Conservation (phyloP, 2,329 filamentous ascomycete species). For the Fusarium paranaense region DNA sequence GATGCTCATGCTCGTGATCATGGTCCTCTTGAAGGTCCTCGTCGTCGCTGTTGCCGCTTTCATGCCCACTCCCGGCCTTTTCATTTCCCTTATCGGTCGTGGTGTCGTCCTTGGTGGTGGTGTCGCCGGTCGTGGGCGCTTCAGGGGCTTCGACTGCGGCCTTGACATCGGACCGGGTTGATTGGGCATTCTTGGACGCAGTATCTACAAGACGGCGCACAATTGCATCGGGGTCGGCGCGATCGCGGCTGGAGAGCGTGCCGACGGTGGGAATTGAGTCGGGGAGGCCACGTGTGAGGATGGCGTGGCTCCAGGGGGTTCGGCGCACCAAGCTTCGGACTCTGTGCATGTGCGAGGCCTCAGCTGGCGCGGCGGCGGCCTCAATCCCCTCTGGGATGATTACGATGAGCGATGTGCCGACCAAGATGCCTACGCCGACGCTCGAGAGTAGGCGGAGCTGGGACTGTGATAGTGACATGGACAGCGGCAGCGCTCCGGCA, state of each 20-base stretch:
- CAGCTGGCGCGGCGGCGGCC: slow-evolving; percentile 76
- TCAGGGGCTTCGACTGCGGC: slow-evolving; percentile 30
- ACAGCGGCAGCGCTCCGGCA: slow-evolving; percentile 89
- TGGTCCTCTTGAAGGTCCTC: slow-evolving; percentile 44
- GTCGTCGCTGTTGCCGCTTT: slow-evolving; percentile 49
- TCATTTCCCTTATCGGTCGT: slow-evolving; percentile 17
- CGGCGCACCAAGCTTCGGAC: slow-evolving; percentile 48
- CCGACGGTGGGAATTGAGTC: slow-evolving; percentile 37
- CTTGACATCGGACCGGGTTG: slow-evolving; percentile 26
- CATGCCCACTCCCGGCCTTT: slow-evolving; percentile 22
- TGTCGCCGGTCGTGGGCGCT: slow-evolving; percentile 22
- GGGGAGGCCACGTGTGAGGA: slow-evolving; percentile 41
- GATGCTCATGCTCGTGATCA: slow-evolving; percentile 51
- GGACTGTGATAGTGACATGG: slow-evolving; percentile 86
- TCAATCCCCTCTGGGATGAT: slow-evolving; percentile 98
- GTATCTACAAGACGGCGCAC: slow-evolving; percentile 29
- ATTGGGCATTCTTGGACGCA: slow-evolving; percentile 6
- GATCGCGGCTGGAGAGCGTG: slow-evolving; percentile 18
- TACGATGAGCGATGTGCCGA: slow-evolving; percentile 94
- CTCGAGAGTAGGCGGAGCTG: slow-evolving; percentile 91
- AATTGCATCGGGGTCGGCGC: slow-evolving; percentile 24
- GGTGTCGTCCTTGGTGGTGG: neutral
- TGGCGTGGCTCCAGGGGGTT: slow-evolving; percentile 46
- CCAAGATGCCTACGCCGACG: slow-evolving; percentile 91
- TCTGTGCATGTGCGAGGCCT: slow-evolving; percentile 53